Percentiles rank a stretch among this genome's conserved stretches.
Conservation (phyloP, 2,329 filamentous ascomycete genomes). For the Neurospora sp. region DNA sequence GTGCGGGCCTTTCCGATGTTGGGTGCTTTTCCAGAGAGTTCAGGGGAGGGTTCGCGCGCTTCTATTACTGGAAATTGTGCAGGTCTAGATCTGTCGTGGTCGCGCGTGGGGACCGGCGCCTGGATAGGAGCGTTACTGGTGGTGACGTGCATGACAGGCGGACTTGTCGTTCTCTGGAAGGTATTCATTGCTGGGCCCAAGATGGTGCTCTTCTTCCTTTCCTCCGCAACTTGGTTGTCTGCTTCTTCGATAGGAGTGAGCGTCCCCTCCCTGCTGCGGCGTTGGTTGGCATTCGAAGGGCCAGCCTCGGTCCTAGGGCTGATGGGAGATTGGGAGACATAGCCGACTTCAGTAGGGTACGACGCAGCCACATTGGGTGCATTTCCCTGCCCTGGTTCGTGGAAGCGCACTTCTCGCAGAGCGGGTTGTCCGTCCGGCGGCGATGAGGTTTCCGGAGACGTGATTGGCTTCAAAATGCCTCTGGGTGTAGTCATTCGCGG, state of each 20-base stretch:
- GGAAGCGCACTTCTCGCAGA: conserved; percentile 1
- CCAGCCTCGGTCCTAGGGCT: not conserved
- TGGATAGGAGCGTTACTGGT: not conserved
- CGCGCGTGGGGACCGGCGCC: not conserved
- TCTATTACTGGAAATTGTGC: not conserved
- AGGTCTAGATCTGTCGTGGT: not conserved
- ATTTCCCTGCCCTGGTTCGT: not conserved
- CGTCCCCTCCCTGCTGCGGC: not conserved
- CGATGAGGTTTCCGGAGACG: not conserved
- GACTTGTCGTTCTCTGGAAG: not conserved
- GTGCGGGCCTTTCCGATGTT: not conserved
- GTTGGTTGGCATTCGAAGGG: not conserved
- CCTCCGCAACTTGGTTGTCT: not conserved
- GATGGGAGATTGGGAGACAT: not conserved
- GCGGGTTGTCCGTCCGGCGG: not conserved
- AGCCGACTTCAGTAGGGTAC: conserved; percentile 3
- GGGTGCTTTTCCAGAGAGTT: not conserved
- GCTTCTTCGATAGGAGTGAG: not conserved
- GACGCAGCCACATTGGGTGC: conserved; percentile 1
- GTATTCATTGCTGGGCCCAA: not conserved
- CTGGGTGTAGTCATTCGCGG: conserved; percentile 7
- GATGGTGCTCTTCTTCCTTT: not conserved
- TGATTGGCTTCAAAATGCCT: not conserved
- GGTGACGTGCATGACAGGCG: not conserved
- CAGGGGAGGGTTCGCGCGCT: not conserved